Evolutionary conservation across 1,284 basidiomycete species (phyloP), one percentile per base, ranked within the genome.

Genomic region (Trichosporon faecale): DNA sequence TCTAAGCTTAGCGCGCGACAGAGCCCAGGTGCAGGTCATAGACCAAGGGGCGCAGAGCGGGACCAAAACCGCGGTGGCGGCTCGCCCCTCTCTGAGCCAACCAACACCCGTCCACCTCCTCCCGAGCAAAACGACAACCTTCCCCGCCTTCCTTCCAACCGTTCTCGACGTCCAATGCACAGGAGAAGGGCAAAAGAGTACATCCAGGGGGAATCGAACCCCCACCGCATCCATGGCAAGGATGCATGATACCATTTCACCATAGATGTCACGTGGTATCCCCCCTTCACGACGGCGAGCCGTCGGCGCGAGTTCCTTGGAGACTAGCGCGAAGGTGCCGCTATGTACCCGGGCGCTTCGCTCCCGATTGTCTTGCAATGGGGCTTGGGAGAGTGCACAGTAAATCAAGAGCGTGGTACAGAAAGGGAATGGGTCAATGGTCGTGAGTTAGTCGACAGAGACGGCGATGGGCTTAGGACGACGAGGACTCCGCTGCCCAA

Each of bases 131-230:
- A 31, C 29, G 18, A n/a, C 27, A n/a, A 52, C 49, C 49, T 23
- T 52, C 49, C 49, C 49, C 18, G 21, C 49, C 49, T 11, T 52
- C 9, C 29, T 31, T 61, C 57, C 57, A 61, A 27, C 27, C 29
- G 16, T 61, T 33, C 57, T 21, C 57, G 29, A n/a, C 16, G 29
- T 18, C 0, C 8, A 18, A 16, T n/a, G 57, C 27, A 29, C 3
- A 31, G 27, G 16, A 61, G 14, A 18, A 16, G 12, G 3, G 16
- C 57, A 61, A 61, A 61, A 61, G 57, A 61, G 40, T 61, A 61
- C 57, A 61, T 61, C 57, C 57, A 61, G 57, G 57, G 57, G 57
- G 27, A 61, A 61, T 61, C 57, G 57, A 61, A 61, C 57, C 57
- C 57, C 57, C 57, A 61, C 57, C 57, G 57, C 57, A 31, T 61